These are phyloP conservation scores for Aspergillus fructus DNA, from an alignment of 2,329 filamentous ascomycete species.

Conservation along the genomic window DNA sequence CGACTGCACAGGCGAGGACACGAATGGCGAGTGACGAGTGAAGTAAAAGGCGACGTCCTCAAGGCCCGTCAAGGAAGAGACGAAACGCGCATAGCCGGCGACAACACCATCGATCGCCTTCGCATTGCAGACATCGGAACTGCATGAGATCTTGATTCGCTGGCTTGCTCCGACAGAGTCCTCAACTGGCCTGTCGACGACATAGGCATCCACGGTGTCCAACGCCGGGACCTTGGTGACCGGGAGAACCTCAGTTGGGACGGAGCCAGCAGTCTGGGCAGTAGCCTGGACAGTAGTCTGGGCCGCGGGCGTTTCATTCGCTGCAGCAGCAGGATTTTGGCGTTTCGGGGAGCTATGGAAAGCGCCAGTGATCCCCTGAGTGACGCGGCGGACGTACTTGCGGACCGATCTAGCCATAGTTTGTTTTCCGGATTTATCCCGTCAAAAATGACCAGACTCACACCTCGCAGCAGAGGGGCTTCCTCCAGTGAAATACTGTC, in stretches of 20 bases:
- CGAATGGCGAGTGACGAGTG: slow-evolving; percentile 8
- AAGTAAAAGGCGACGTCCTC: slow-evolving; percentile 27
- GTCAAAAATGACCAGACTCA: neutral
- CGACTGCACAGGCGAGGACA: neutral
- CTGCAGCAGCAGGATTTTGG: neutral
- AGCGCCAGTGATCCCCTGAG: slow-evolving; percentile 18
- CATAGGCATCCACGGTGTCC: slow-evolving; percentile 27
- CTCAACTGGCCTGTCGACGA: slow-evolving; percentile 8
- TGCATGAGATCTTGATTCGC: slow-evolving; percentile 12
- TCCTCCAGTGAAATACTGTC: slow-evolving; percentile 1
- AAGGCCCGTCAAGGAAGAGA: slow-evolving; percentile 24
- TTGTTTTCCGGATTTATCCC: slow-evolving; percentile 5
- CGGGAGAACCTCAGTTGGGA: slow-evolving; percentile 14
- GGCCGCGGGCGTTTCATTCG: neutral
- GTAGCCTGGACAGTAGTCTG: neutral
- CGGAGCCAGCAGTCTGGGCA: neutral
- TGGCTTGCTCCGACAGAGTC: slow-evolving; percentile 10
- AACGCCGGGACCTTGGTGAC: slow-evolving; percentile 28
- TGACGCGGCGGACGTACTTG: slow-evolving; percentile 18
- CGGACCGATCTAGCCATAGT: slow-evolving; percentile 12
- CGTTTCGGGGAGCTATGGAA: slow-evolving; percentile 15
- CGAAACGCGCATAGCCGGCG: slow-evolving; percentile 26
- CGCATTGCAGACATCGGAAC: slow-evolving; percentile 1
- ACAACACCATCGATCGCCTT: slow-evolving; percentile 17
- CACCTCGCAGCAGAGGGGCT: slow-evolving; percentile 6